Conservation (phyloP, 1,284 basidiomycete species). For the Exobasidium cylindrosporum region DNA sequence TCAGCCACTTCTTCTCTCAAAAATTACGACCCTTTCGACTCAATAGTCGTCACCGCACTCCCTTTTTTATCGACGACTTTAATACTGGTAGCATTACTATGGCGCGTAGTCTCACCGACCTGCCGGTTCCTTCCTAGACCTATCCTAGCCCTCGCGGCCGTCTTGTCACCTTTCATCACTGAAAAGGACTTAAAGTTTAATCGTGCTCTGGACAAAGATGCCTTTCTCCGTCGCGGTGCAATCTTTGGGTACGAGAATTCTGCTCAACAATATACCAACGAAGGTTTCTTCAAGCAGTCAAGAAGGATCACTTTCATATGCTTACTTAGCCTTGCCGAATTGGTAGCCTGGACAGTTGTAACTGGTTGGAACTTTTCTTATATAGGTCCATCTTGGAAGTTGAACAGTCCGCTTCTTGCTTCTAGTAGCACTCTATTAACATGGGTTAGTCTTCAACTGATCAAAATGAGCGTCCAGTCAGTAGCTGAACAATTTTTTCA, state of each 20-base stretch:
- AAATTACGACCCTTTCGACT: constrained; percentile 4
- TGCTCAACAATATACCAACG: neutral
- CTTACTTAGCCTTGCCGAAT: neutral
- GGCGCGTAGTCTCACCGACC: neutral
- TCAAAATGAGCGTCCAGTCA: no score
- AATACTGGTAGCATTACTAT: neutral
- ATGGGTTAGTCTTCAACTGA: constrained; percentile 16
- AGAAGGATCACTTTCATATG: neutral
- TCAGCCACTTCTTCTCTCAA: neutral
- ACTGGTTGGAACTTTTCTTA: neutral
- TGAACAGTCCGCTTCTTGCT: neutral
- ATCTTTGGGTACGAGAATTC: neutral
- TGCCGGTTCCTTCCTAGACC: neutral
- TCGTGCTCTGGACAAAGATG: neutral
- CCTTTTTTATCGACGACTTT: neutral
- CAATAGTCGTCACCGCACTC: neutral
- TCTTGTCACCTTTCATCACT: constrained; percentile 2
- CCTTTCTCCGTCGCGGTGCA: constrained; percentile 5
- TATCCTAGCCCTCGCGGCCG: neutral
- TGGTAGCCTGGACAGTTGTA: constrained; percentile 5
- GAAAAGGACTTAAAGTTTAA: neutral
- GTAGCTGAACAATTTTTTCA: no score
- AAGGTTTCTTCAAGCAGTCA: constrained; percentile 10
- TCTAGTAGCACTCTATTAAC: neutral
- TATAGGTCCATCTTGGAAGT: neutral